These are phyloP conservation scores for Megacollybia platyphylla DNA, from an alignment of 1,284 basidiomycete genomes.

Conservation along the genomic window DNA sequence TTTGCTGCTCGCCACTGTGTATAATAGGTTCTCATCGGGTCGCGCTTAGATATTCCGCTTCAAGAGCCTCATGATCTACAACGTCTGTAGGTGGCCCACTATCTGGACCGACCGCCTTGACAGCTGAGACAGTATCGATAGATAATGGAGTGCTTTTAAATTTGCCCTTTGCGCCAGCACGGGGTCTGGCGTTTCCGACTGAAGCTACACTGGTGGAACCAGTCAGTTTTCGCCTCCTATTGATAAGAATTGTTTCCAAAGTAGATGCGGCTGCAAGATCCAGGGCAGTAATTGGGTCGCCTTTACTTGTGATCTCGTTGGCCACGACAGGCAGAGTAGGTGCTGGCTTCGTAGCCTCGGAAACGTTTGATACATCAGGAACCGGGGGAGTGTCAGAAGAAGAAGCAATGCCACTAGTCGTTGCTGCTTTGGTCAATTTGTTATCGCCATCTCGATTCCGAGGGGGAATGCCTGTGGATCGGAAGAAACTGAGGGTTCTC, in stretches of 20 bases:
- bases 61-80: not conserved
- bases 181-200: not conserved
- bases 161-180: conserved; percentile 3
- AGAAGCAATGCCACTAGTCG: not conserved
- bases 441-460: conserved; percentile 20
- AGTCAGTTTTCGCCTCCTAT: conserved; percentile 6
- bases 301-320: not conserved
- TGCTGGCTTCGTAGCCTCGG: not conserved
- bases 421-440: not conserved
- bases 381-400: not conserved
- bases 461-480: conserved; percentile 48
- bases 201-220: not conserved
- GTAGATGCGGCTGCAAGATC: conserved; percentile 5
- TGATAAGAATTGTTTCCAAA: conserved; percentile 8
- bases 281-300: not conserved
- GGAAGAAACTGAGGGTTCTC: conserved; percentile 39
- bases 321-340: not conserved
- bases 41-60: not conserved
- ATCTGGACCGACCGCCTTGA: conserved; percentile 7
- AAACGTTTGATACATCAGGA: not conserved
- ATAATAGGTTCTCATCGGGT: not conserved
- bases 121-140: conserved; percentile 8
- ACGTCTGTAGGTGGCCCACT: conserved; percentile 2
- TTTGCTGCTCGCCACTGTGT: not conserved
- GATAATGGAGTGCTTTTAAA: conserved; percentile 4